Base-by-base conservation (phyloP, 768 basidiomycete species). In the Udeniomyces megalosporus region DNA sequence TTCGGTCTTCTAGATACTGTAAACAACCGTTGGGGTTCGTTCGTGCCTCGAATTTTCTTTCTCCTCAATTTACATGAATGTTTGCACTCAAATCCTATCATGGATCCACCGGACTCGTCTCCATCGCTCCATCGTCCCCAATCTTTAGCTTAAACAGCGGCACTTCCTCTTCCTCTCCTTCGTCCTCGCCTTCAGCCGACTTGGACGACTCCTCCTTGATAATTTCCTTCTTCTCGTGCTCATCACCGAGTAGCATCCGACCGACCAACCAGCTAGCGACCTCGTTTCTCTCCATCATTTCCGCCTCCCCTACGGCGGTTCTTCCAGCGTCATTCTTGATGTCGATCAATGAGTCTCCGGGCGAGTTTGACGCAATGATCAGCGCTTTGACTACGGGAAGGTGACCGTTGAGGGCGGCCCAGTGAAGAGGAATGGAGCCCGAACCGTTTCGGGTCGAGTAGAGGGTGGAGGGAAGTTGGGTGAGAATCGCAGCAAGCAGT, bases 381-480 rank as follows among this genome's bases (percentile, higher is more conserved):
- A 75, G 63, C 2, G 66, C 48, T 60, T 71, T 68, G 8, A 73
- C 73, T 57, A 69, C 63, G 26, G 61, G 70, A 3, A 93, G 79
- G 67, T 92, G 91, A 2, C 79, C 76, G 72, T 95, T 96, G 45
- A 90, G 72, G 2, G 86, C 81, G 0, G 91, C 90, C 91, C 91
- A 95, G 70, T 96, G 92, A 6, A 95, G 74, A 7, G 92, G 79
- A 2, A 87, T 92, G 28, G 91, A 92, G 56, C 82, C 78, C 0
- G 86, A 78, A 31, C 71, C 72, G 70, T 95, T 96, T 63, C 80
- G 80, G 0, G 77, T 75, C 2, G 81, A 74, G 24, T 90, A 69
- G 7, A 88, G 73, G 2, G 78, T 71, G 7, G 80, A 62, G 2
- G 77, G 73, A 20, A 80, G 68, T 58, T 81, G 71, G 2, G 87